A percentile compares a stretch with the other conserved stretches of the same genome.
Conservation (phyloP, 2,329 filamentous ascomycete genomes). For the Exophiala sp. region DNA sequence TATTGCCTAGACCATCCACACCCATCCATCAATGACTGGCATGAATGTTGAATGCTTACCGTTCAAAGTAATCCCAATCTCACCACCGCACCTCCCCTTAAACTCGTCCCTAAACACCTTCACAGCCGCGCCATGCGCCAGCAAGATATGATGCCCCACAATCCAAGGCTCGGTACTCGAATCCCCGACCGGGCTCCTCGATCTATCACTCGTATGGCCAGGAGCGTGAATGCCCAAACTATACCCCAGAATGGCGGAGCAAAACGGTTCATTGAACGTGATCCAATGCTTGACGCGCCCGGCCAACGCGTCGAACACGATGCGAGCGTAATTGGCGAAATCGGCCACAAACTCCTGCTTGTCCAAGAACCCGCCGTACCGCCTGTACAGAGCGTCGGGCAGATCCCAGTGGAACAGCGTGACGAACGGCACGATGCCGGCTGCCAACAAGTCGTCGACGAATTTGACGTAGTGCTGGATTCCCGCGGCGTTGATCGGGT, state of each 20-base stretch:
- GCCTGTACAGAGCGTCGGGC: slow-evolving; percentile 68
- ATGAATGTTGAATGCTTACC: no score
- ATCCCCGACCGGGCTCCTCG: slow-evolving; percentile 64
- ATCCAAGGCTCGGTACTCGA: slow-evolving; percentile 73
- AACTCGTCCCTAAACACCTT: slow-evolving; percentile 79
- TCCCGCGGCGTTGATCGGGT: slow-evolving; percentile 72
- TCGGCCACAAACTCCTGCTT: slow-evolving; percentile 76
- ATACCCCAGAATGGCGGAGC: slow-evolving; percentile 73
- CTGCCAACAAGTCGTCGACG: slow-evolving; percentile 68
- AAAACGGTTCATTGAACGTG: slow-evolving; percentile 88
- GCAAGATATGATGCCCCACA: slow-evolving; percentile 70
- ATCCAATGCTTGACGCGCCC: slow-evolving; percentile 81
- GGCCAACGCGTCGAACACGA: slow-evolving; percentile 66
- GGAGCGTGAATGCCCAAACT: slow-evolving; percentile 72
- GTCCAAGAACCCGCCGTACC: slow-evolving; percentile 76
- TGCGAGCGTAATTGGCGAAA: slow-evolving; percentile 70
- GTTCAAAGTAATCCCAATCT: slow-evolving; percentile 84
- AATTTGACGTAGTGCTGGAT: slow-evolving; percentile 73
- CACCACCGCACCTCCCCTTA: slow-evolving; percentile 62
- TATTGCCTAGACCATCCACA: no score
- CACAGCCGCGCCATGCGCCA: slow-evolving; percentile 74
- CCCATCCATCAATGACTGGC: no score
- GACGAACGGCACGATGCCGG: slow-evolving; percentile 72
- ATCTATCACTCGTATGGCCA: slow-evolving; percentile 71
- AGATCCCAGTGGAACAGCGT: slow-evolving; percentile 88